Evolutionary conservation across 176 grass and related monocot species (phyloP), one percentile per base, ranked within the genome.

Genomic region (Musa schizocarpa): DNA sequence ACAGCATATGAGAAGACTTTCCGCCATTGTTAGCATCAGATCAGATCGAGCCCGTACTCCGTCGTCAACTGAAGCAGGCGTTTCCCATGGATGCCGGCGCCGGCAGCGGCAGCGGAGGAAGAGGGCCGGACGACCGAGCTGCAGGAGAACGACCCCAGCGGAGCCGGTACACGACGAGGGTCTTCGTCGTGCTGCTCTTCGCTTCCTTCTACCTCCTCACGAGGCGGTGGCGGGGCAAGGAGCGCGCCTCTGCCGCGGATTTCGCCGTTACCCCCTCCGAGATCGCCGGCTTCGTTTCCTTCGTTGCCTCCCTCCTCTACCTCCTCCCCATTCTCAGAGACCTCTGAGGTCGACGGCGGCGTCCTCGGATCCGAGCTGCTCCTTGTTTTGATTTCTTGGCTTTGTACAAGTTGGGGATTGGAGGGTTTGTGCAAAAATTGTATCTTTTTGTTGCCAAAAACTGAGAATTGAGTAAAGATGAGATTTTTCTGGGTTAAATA

Each of bases 181-280:
- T 74, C 23, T 74, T 74, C 53, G 25, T 24, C 23, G 53, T 27
- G 22, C 51, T 74, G n/a, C 72, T 74, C 53, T 74, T 74, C 24
- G 72, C 72, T 3, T 74, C 72, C 52, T 21, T 74, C 22, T 74
- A 74, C 53, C 72, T 74, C 53, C 52, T 74, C 13, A 25, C 72
- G 9, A 50, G 21, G 23, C 53, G 72, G 52, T 74, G 72, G 72
- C 72, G 72, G 12, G 72, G 34, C 23, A 74, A 74, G 22, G 72
- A 56, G 11, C 72, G 52, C 14, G 1, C 72, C 23, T 5, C 53
- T 22, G 11, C 72, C 23, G 53, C 72, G 23, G 13, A 29, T 2
- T 17, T 16, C 13, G 53, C 52, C 14, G 11, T 27, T 27, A 27
- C 72, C 9, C 72, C 72, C 1, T 74, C 72, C 13, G 72, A 74